Percentiles rank a stretch among this genome's conserved stretches.
Evolutionary conservation across 805 yeast species (phyloP).

Genomic region (Hanseniaspora guilliermondii): DNA sequence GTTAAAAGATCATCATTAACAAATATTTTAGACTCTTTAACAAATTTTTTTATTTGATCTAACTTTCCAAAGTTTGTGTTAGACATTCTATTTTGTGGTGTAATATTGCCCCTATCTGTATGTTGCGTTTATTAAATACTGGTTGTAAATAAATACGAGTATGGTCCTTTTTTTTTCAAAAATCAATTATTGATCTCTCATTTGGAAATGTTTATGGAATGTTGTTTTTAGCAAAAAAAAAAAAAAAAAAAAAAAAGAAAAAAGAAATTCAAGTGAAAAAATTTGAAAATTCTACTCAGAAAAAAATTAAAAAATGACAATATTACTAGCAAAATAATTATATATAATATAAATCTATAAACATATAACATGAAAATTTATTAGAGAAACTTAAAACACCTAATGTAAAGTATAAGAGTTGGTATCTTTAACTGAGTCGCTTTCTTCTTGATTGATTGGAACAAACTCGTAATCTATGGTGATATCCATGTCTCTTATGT

Average conservation of each 20-base stretch:
- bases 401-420: conserved; percentile 29
- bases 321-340: no score
- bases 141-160: neutral
- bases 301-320: no score
- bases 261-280: no score
- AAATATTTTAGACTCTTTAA: conserved; percentile 39
- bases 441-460: conserved; percentile 32
- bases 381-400: neutral
- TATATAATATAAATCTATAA: no score
- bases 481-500: conserved; percentile 85
- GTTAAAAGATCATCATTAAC: conserved; percentile 37
- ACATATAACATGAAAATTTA: no score
- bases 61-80: conserved; percentile 22
- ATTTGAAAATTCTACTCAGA: no score
- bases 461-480: conserved; percentile 45
- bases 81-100: conserved; percentile 24
- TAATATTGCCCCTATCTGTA: no score
- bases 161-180: neutral
- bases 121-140: no score
- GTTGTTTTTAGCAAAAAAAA: no score
- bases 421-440: conserved; percentile 48
- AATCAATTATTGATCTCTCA: no score
- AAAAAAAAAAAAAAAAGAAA: no score
- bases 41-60: conserved; percentile 37
- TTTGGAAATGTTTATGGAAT: no score